These are phyloP conservation scores for Ophiocytium majus DNA, from an alignment of 352 stramenopile species.

Conservation along the genomic window DNA sequence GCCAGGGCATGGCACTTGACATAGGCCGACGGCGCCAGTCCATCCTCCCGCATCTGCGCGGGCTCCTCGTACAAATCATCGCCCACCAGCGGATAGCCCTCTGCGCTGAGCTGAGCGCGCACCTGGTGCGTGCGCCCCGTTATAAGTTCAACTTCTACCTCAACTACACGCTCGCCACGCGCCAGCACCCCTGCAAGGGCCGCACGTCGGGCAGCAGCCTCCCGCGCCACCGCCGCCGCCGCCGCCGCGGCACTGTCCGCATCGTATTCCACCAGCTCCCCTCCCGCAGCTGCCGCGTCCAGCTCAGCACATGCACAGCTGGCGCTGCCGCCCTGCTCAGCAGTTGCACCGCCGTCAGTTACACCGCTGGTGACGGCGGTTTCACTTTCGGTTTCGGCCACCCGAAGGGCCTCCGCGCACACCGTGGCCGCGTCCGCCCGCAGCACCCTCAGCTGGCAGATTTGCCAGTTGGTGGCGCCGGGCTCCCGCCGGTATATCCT, in stretches of 20 bases:
- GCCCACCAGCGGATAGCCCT: slow-evolving; percentile 14
- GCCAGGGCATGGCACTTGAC: not conserved
- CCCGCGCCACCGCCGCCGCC: too few species aligned
- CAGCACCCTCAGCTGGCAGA: slow-evolving; percentile 13
- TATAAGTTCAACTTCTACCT: slow-evolving; percentile 18
- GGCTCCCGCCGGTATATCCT: not conserved
- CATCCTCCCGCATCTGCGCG: not conserved
- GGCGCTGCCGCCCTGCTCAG: too few species aligned
- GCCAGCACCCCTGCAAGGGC: not conserved
- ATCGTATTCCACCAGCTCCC: too few species aligned
- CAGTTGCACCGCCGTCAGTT: not conserved
- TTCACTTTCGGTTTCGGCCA: too few species aligned
- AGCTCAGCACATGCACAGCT: too few species aligned
- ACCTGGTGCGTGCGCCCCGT: slow-evolving; percentile 24
- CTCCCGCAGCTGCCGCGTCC: too few species aligned
- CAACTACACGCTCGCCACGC: not conserved
- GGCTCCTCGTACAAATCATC: slow-evolving; percentile 11
- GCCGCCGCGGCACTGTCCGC: too few species aligned
- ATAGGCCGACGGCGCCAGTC: slow-evolving; percentile 7
- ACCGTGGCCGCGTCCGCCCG: not conserved
- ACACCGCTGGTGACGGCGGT: too few species aligned
- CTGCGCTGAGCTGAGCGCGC: slow-evolving; percentile 19
- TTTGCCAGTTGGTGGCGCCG: not conserved
- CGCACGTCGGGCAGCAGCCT: not conserved
- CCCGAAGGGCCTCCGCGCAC: not conserved